Evolutionary conservation across 169 alveolate genomes (phyloP), one percentile per base, ranked within the genome.

Genomic region (Plasmodium malariae): DNA sequence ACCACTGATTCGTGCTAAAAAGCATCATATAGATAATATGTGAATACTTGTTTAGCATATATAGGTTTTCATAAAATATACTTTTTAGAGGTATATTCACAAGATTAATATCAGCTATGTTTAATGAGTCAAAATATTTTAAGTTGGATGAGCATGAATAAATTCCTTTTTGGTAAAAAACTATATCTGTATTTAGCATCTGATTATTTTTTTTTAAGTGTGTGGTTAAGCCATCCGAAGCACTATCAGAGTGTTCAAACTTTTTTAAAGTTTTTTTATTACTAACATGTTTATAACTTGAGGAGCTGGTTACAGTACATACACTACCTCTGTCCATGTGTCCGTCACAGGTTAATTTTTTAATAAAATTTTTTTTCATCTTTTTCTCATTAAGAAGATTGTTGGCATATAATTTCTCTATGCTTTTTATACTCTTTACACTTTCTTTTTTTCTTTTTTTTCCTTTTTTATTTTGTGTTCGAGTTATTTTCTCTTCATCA

Each of bases 101-200:
- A 21, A 86, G 14, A 51, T 68, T 55, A n/a, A 68, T 57, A 28
- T 86, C 68, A 36, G 24, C 74, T 57, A 86, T 11, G 49, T 86
- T 86, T 69, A 86, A 24, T 1, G 68, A 43, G 9, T 86, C 92
- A 63, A 86, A 86, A 34, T 43, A 36, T 86, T 86, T 86, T 43
- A 86, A 34, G 63, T 55, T 86, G 49, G 43, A 67, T 32, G 45
- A 36, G 26, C 32, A 60, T 0, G 34, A 32, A 12, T 45, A 40
- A 36, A 30, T 28, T 67, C 12, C 11, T 30, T 67, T 67, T 49
- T 80, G 37, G 17, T 34, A 62, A 30, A 26, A 62, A 43, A 24
- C 11, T 54, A 19, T 24, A 68, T 21, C 34, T 51, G 17, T 17
- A n/a, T 9, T 74, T 24, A 12, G 65, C 19, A n/a, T 37, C 12